Percentiles rank a stretch among this genome's conserved stretches.
phyloP scores from a whole-genome alignment of 129 eudicot genomes.

The Chrysanthemum makinoi region DNA sequence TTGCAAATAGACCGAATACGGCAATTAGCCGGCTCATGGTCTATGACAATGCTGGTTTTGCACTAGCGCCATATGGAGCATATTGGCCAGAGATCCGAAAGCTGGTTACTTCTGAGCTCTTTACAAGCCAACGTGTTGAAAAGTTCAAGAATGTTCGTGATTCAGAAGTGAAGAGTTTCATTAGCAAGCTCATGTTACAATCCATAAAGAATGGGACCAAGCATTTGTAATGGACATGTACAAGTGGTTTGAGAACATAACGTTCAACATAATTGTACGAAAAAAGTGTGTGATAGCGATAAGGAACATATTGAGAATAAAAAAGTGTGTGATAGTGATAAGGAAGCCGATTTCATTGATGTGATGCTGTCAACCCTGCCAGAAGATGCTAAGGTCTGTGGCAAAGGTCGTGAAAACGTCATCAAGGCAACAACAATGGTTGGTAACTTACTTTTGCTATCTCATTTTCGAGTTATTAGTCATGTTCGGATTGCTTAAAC shows the following conservation, averaged over 20 bases:
- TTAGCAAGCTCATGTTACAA: slow-evolving; percentile 17
- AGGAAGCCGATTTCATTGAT: slow-evolving; percentile 44
- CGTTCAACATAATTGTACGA: slow-evolving; percentile 32
- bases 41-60: slow-evolving; percentile 35
- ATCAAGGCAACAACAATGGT: slow-evolving; percentile 57
- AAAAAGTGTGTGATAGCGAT: not conserved
- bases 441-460: not conserved
- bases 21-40: slow-evolving; percentile 38
- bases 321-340: not conserved
- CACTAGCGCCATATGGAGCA: slow-evolving; percentile 45
- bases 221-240: slow-evolving; percentile 12
- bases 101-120: slow-evolving; percentile 41
- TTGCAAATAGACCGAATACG: slow-evolving; percentile 40
- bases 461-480: not conserved
- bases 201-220: slow-evolving; percentile 12
- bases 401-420: slow-evolving; percentile 31
- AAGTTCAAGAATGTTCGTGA: slow-evolving; percentile 29
- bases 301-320: slow-evolving; percentile 35
- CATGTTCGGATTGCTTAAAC: not conserved
- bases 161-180: slow-evolving; percentile 30
- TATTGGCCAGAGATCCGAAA: slow-evolving; percentile 50
- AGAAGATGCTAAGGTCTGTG: slow-evolving; percentile 19
- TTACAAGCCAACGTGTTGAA: slow-evolving; percentile 34
- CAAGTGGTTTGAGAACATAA: slow-evolving; percentile 38
- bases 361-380: slow-evolving; percentile 40